phyloP scores from a whole-genome alignment of 192 early-diverging fungal genomes.

The Gonapodya prolifera region DNA sequence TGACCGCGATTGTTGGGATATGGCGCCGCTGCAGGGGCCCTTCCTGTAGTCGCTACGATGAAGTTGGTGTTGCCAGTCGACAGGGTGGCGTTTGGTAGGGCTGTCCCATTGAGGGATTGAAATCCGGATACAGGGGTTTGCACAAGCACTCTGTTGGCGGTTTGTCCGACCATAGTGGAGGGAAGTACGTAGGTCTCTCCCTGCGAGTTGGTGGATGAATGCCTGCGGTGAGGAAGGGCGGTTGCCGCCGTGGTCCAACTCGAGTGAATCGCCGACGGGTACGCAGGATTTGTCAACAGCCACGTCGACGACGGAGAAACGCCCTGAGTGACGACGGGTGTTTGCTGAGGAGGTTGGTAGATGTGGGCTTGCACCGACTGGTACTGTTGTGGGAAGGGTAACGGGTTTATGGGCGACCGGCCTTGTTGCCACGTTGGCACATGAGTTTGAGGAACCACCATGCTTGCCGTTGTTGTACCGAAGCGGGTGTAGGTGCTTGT shows the following conservation, averaged over 20 bases:
- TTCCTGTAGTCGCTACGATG: neutral
- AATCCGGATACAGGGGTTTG: neutral
- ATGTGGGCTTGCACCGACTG: too few species aligned
- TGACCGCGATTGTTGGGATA: too few species aligned
- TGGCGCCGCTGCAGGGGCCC: too few species aligned
- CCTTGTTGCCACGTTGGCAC: too few species aligned
- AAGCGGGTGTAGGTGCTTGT: too few species aligned
- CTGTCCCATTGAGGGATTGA: neutral
- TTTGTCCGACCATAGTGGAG: neutral
- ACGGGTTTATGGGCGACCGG: too few species aligned
- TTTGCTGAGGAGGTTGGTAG: too few species aligned
- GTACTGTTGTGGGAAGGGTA: too few species aligned
- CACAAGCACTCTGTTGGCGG: neutral
- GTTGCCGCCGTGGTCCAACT: neutral
- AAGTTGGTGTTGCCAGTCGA: neutral
- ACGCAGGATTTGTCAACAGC: neutral
- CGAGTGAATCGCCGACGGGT: neutral
- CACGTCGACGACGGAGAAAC: neutral
- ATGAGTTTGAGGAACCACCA: too few species aligned
- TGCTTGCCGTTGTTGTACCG: too few species aligned
- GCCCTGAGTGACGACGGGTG: too few species aligned
- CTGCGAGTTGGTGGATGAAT: neutral
- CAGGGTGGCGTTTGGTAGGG: neutral
- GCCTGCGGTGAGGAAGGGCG: neutral
- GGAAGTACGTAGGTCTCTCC: neutral